Base-by-base conservation (phyloP, 2,329 filamentous ascomycete genomes). In the Trichoderma endophyticum region DNA sequence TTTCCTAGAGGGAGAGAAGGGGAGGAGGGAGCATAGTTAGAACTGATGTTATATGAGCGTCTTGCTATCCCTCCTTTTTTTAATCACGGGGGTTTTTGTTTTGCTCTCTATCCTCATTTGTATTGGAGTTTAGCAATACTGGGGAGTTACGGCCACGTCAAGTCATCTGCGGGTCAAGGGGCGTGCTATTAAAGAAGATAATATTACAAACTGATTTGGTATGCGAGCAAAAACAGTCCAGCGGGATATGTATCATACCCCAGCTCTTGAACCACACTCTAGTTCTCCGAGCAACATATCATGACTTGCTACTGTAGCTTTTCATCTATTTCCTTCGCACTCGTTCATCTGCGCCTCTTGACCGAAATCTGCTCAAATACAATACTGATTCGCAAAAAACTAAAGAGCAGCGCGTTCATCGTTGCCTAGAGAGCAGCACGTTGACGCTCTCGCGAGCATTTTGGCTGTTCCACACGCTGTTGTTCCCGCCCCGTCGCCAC, bases 361-460 rank as follows among this genome's bases (percentile, higher is more conserved):
- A 34, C n/a, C 28, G 24, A 21, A 8, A 39, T 8, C 24, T 56
- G 34, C 3, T 48, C 18, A 14, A 21, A 48, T 18, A 2, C 6
- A 36, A 15, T 4, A 68, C 5, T 9, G 15, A 18, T 11, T 60
- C 26, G 36, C 28, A 32, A 34, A 34, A 21, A 4, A 2, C 2
- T 21, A 21, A 34, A 60, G 6, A 3, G 6, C 14, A 57, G 14
- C 11, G 15, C 18, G 7, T 48, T 78, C 69, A 82, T 43, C 81
- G 84, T 75, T 87, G 86, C 78, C 87, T 87, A 3, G 87, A 84
- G 66, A 91, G 81, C 78, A 91, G 79, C 63, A 90, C 84, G 75
- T 87, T 90, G 39, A 91, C 88, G 74, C 88, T 90, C 82, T 91
- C 89, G 72, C 87, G 83, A 43, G 88, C 88, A 74, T 88, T 89